A percentile compares a stretch with the other conserved stretches of the same genome.
Evolutionary conservation across 2,329 filamentous ascomycete genomes (phyloP).

Genomic region (Blastomyces parvus): DNA sequence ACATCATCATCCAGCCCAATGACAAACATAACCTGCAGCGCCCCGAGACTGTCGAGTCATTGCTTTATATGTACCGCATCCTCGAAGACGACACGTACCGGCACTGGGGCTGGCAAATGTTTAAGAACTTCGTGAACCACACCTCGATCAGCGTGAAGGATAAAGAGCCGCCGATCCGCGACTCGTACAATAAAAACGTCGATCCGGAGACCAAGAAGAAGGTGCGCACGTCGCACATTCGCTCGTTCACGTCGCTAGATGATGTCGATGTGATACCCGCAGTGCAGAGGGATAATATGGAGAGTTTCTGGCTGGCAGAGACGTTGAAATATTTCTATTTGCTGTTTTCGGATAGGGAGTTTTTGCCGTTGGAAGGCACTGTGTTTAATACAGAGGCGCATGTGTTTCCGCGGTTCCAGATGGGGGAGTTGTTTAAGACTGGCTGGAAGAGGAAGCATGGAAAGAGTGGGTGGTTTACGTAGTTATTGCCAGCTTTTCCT

Average conservation of each 20-base stretch:
- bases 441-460: conserved; percentile 30
- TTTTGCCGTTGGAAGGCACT: conserved; percentile 74
- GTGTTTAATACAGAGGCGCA: conserved; percentile 97
- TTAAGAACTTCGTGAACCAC: conserved; percentile 78
- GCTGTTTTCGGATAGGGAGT: conserved; percentile 72
- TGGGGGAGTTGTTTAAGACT: conserved; percentile 43
- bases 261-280: conserved; percentile 67
- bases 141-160: conserved; percentile 63
- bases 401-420: conserved; percentile 75
- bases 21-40: conserved; percentile 90
- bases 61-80: conserved; percentile 99
- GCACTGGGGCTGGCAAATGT: conserved; percentile 98
- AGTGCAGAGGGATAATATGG: conserved; percentile 76
- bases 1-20: conserved; percentile 69
- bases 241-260: conserved; percentile 69
- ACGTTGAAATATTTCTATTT: conserved; percentile 97
- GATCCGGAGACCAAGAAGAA: conserved; percentile 52
- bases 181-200: conserved; percentile 75
- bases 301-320: conserved; percentile 98
- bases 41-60: conserved; percentile 89
- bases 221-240: conserved; percentile 20
- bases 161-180: conserved; percentile 46
- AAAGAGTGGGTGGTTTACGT: conserved; percentile 38
- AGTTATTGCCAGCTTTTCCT: background rate
- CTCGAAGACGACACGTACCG: conserved; percentile 82